Base-by-base conservation (phyloP, 2,329 filamentous ascomycete genomes). In the Colletotrichum graminicola region DNA sequence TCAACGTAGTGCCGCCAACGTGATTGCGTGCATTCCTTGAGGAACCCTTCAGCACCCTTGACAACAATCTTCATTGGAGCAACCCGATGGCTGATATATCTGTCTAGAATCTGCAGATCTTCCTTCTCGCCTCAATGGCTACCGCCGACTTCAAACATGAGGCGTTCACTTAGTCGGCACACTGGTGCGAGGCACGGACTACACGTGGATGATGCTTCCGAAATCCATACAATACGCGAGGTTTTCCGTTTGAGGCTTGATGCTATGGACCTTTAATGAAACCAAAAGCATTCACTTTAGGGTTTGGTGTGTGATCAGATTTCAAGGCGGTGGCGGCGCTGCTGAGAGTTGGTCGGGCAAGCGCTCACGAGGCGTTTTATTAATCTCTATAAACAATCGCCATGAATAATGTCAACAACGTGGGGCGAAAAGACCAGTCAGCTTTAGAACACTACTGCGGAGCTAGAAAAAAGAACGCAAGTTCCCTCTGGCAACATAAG, bases 181-280 rank as follows among this genome's bases (percentile, higher is more conserved):
- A 43, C 41, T 49, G 47, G n/a, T 43, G 59, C 32, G 29, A 55
- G 23, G 65, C 68, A 71, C 68, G 59, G 68, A 67, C 64, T 68
- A 65, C 36, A 71, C 68, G 57, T 71, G 68, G 67, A 26, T 5
- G 64, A 54, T 43, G 57, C 57, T 71, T 67, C 65, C 59, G 69
- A 64, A 60, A 41, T 63, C 59, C 23, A 54, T 64, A 55, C 39
- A 6, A 43, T 36, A 14, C 56, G n/a, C 55, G 59, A 71, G 67
- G 63, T 41, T 68, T 68, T 51, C 39, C 29, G 29, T 55, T 18
- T 55, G 61, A 55, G 36, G 43, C 43, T 23, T 21, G 16, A 11
- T 68, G 49, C 21, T 18, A 34, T 16, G 21, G 3, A n/a, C 36
- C 12, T n/a, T 43, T 16, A 23, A 4, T 32, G 61, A 18, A 18